These are phyloP conservation scores for Aspergillus neoniger DNA, from an alignment of 2,329 filamentous ascomycete genomes.

Conservation along the genomic window DNA sequence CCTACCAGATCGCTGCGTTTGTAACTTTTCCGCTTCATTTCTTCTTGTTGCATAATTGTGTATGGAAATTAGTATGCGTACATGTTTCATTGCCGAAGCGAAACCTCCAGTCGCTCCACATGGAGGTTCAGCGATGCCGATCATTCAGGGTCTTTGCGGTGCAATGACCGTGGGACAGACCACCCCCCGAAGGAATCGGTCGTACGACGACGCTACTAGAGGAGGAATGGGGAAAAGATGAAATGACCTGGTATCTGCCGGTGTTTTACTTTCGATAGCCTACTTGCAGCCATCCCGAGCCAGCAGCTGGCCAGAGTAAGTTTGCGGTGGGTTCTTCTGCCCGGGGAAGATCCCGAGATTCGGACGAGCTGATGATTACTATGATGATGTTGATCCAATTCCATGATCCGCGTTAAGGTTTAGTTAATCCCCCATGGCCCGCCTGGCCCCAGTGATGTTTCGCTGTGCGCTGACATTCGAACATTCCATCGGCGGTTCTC, in stretches of 20 bases:
- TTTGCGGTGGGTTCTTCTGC: constrained; percentile 6
- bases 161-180: constrained; percentile 15
- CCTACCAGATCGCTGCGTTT: neutral
- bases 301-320: neutral
- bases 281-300: neutral
- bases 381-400: constrained; percentile 15
- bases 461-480: constrained; percentile 18
- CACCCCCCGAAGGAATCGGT: neutral
- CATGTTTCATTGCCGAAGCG: constrained; percentile 19
- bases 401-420: constrained; percentile 20
- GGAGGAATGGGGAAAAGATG: neutral
- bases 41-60: neutral
- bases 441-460: constrained; percentile 9
- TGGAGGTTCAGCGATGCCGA: constrained; percentile 22
- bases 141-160: constrained; percentile 23
- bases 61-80: constrained; percentile 11
- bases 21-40: constrained; percentile 9
- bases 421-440: constrained; percentile 8
- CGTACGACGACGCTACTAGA: neutral
- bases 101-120: constrained; percentile 17
- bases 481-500: constrained; percentile 18
- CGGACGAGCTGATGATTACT: constrained; percentile 6
- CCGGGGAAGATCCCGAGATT: constrained; percentile 17
- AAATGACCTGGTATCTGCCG: constrained; percentile 11
- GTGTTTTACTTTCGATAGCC: constrained; percentile 21